Percentiles rank a stretch among this genome's conserved stretches.
phyloP scores from a whole-genome alignment of 2,329 filamentous ascomycete genomes.

The Botryotinia narcissicola region DNA sequence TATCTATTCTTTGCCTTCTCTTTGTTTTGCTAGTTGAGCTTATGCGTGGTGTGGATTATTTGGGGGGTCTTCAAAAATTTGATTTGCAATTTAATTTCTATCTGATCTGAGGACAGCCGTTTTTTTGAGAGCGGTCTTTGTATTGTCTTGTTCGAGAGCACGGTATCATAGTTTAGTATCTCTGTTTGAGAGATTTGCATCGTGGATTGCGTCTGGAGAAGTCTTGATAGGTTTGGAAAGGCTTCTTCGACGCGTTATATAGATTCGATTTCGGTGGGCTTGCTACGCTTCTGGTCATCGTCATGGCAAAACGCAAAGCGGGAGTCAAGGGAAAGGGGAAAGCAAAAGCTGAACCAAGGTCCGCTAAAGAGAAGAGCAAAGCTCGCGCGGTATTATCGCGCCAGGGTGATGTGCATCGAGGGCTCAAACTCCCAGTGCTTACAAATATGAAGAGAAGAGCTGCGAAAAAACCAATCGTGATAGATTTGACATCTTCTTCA shows the following conservation, averaged over 20 bases:
- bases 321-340: neutral
- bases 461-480: neutral
- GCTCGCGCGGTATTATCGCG: neutral
- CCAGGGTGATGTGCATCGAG: neutral
- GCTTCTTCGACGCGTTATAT: too few relatives aligned
- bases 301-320: neutral
- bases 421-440: neutral
- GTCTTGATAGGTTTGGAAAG: neutral
- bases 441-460: neutral
- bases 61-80: neutral
- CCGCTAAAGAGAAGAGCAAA: neutral
- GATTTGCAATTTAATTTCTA: fast-evolving
- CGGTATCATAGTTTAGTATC: neutral
- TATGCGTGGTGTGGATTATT: neutral
- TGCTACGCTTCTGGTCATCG: too few relatives aligned
- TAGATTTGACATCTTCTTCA: slow-evolving; percentile 4
- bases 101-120: neutral
- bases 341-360: neutral
- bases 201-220: neutral
- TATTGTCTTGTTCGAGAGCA: neutral
- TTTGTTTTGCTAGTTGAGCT: neutral
- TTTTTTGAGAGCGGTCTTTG: too few relatives aligned
- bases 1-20: neutral
- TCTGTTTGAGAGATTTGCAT: neutral
- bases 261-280: neutral